Evolutionary conservation across 1,284 basidiomycete genomes (phyloP), one percentile per base, ranked within the genome.

Genomic region (Moesziomyces sp.): DNA sequence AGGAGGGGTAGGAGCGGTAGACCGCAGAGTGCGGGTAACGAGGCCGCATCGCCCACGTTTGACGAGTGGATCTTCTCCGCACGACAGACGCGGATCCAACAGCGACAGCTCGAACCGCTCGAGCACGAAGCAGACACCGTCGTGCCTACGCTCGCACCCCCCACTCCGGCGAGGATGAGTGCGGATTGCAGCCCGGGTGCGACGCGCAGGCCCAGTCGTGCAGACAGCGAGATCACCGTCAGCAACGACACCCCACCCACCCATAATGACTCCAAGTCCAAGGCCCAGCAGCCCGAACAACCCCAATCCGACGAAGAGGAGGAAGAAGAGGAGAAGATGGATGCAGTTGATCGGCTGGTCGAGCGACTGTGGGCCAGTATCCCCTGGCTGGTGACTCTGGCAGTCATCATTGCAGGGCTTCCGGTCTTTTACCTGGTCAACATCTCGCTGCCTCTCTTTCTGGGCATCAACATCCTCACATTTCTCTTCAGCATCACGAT

Each of bases 361-460:
- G 61, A 64, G 24, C 47, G 51, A 19, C n/a, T 81, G 21, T 65
- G 58, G 52, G 58, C 58, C 24, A 30, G 57, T 4, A 71, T 80
- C 58, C 74, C 78, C 0, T 77, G 74, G 43, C 7, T 62, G 14
- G 26, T 80, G 21, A 74, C 70, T 45, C 23, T 58, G 7, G 5
- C 70, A 19, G 14, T 77, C 16, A 58, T 81, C 38, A 42, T 81
- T 61, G 65, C 65, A 9, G 79, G 79, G 9, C 18, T 81, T 0
- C 78, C 78, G 0, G 28, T 80, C 16, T 81, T 70, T 44, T 80
- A 74, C 61, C n/a, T 61, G 5, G 11, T 55, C 54, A 54, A 78
- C 55, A 60, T 80, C 40, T 74, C 79, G 8, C 69, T 81, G 5
- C 74, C 76, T 4, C 76, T 81, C 19, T 80, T 78, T 53, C 58